Evolutionary conservation across 257 asterid species (phyloP).

Genomic region (Ligustrum vulgare): DNA sequence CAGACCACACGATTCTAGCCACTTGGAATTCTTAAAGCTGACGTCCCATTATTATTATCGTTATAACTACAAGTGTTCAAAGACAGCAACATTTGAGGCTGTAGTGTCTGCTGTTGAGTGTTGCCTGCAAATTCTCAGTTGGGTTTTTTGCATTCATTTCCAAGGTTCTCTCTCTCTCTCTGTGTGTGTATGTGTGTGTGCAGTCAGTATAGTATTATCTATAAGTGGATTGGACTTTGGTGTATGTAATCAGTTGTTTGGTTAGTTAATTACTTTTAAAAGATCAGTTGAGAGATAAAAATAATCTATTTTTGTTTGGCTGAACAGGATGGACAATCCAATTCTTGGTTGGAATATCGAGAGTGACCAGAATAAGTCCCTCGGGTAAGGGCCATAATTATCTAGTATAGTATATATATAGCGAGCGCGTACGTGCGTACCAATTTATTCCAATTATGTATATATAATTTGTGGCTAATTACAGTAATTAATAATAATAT

Average conservation of each 20-base stretch:
- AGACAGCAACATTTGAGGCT: conserved; percentile 19
- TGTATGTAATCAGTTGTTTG: neutral
- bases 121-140: neutral
- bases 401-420: too few species aligned
- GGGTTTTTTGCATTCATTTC: conserved; percentile 3
- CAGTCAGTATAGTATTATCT: neutral
- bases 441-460: too few species aligned
- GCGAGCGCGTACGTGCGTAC: too few species aligned
- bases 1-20: conserved; percentile 17
- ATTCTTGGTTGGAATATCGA: conserved; percentile 64
- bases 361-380: conserved; percentile 43
- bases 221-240: neutral
- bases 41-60: conserved; percentile 5
- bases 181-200: too few species aligned
- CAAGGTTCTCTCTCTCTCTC: neutral
- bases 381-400: conserved; percentile 39
- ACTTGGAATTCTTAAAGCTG: conserved; percentile 19
- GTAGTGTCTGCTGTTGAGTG: conserved; percentile 4
- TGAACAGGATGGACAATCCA: conserved; percentile 42
- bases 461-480: too few species aligned
- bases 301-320: neutral
- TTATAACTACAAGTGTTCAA: conserved; percentile 20
- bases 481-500: too few species aligned
- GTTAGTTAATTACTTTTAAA: too few species aligned
- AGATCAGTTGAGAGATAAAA: neutral